phyloP scores from a whole-genome alignment of 257 asterid species.

The Penstemon barbatus region DNA sequence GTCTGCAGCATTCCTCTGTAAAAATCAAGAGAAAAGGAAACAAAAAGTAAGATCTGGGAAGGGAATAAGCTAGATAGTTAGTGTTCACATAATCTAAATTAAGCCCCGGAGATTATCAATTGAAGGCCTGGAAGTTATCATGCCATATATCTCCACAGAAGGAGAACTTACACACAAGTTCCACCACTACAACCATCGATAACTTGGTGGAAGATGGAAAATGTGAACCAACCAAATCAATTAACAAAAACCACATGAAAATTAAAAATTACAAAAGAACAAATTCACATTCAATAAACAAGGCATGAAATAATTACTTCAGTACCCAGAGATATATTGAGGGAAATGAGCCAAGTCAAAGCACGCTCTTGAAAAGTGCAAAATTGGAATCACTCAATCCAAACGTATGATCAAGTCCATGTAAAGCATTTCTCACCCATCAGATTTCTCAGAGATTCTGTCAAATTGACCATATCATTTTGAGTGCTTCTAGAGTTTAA shows the following conservation, averaged over 20 bases:
- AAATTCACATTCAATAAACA: neutral
- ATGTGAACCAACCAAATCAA: too few species aligned
- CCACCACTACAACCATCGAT: neutral
- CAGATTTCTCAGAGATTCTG: neutral
- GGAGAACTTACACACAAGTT: conserved; percentile 14
- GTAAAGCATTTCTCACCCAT: neutral
- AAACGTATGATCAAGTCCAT: neutral
- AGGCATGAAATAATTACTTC: neutral
- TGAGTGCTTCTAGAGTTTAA: neutral
- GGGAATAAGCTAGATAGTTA: neutral
- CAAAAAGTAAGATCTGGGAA: neutral
- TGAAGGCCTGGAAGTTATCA: neutral
- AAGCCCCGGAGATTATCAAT: neutral
- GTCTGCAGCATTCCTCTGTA: conserved; percentile 91
- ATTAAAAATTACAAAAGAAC: too few species aligned
- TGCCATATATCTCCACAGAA: conserved; percentile 14
- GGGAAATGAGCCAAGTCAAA: neutral
- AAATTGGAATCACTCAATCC: neutral
- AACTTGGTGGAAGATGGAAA: neutral
- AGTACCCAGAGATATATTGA: neutral
- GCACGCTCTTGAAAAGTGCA: neutral
- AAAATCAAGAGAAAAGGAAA: conserved; percentile 19
- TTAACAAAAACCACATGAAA: neutral
- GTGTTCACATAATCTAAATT: neutral
- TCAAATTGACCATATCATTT: neutral